Conservation (phyloP, 176 grass and related monocot species). For the Saccharum spontaneum region DNA sequence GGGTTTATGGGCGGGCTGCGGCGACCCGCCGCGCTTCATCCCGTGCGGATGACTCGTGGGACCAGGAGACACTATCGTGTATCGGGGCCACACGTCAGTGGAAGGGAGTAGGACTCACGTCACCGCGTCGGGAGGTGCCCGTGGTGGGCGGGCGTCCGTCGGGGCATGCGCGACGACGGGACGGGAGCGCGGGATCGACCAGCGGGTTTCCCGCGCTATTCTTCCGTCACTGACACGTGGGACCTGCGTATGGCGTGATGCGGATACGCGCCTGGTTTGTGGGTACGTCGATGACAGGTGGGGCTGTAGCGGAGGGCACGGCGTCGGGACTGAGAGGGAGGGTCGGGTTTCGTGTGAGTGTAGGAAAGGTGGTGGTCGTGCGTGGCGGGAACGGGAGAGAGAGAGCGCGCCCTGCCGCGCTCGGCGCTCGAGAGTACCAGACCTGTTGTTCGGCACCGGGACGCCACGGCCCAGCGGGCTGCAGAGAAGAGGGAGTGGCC, state of each 20-base stretch:
- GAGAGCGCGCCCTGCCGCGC: background rate
- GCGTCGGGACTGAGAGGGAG: background rate
- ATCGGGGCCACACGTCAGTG: accelerated
- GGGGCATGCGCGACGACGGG: background rate
- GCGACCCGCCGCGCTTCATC: background rate
- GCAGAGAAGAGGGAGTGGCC: background rate
- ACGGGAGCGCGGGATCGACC: background rate
- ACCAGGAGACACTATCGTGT: accelerated
- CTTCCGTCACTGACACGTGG: background rate
- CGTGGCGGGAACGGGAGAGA: background rate
- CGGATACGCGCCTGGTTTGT: background rate
- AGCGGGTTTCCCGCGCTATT: background rate
- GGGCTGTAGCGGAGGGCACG: accelerated
- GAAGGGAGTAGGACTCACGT: accelerated
- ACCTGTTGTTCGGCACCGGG: background rate
- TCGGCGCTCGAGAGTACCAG: background rate
- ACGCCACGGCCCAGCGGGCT: background rate
- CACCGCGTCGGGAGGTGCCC: background rate
- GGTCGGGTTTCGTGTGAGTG: background rate
- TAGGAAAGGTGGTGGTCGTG: background rate
- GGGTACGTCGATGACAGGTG: background rate
- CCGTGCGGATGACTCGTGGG: background rate
- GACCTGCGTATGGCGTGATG: background rate
- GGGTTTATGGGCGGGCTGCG: background rate
- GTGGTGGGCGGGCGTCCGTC: background rate